Base-by-base conservation (phyloP, 1,284 basidiomycete species). In the Rhodotorula glutinis region DNA sequence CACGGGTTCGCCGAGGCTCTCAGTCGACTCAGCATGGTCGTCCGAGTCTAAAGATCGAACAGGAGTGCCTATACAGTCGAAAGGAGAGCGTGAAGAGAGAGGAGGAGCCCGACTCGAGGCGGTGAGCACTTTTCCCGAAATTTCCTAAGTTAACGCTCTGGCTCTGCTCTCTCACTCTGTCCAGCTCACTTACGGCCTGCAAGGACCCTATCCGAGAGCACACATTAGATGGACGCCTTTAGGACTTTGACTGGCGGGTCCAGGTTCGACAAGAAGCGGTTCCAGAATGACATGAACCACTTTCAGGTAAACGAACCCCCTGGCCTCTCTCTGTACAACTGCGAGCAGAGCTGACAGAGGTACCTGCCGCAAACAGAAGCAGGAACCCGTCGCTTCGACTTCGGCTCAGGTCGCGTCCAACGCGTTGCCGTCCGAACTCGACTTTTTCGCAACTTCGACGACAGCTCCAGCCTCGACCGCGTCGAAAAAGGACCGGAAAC, bases 181-280 rank as follows among this genome's bases (percentile, higher is more conserved):
- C n/a, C n/a, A n/a, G n/a, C n/a, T n/a, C n/a, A n/a, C n/a, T n/a
- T n/a, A n/a, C n/a, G n/a, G n/a, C n/a, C n/a, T n/a, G n/a, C n/a
- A n/a, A n/a, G n/a, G n/a, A n/a, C n/a, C n/a, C n/a, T n/a, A n/a
- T n/a, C n/a, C n/a, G n/a, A n/a, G n/a, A n/a, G n/a, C n/a, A n/a
- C n/a, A n/a, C n/a, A n/a, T n/a, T n/a, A 17, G 13, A 79, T 79
- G 78, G 77, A 79, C 73, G 73, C 78, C 14, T 79, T 79, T 61
- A 65, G 76, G 9, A 73, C 75, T 16, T 72, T 79, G 70, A 65
- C 77, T 62, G 53, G 75, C 68, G 59, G 68, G 53, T 58, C 57
- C 10, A 57, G 64, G 30, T 95, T 95, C 74, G 85, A 94, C 83
- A 92, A 89, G 79, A 83, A 82, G 38, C 82, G 85, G 41, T 94